A percentile compares a stretch with the other conserved stretches of the same genome.
Conservation (phyloP, 441 rosid species). For the Croton setiger region DNA sequence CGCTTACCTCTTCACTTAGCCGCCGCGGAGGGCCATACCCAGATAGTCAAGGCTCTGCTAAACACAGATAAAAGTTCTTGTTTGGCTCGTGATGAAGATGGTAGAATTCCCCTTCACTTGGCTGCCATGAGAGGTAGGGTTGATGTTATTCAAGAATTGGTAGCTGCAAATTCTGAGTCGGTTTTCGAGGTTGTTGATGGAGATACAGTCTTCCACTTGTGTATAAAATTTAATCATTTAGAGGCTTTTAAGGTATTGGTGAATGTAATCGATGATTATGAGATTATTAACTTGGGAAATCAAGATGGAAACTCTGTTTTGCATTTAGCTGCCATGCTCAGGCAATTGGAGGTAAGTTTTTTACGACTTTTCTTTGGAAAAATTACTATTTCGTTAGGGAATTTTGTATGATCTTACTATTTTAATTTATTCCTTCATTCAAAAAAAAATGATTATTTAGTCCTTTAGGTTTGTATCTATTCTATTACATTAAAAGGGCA, state of each 20-base stretch:
- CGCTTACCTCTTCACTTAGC: slow-evolving; percentile 34
- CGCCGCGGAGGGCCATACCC: slow-evolving; percentile 27
- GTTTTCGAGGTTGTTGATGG: neutral
- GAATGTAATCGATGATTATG: neutral
- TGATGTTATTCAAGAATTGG: slow-evolving; percentile 26
- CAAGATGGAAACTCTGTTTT: slow-evolving; percentile 8
- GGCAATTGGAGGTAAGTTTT: slow-evolving; percentile 14
- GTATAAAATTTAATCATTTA: slow-evolving; percentile 15
- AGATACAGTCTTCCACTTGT: slow-evolving; percentile 20
- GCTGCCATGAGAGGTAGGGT: slow-evolving; percentile 31
- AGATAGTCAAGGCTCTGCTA: slow-evolving; percentile 28
- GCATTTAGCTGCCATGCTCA: slow-evolving; percentile 8
- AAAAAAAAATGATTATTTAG: too few relatives aligned
- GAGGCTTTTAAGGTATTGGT: slow-evolving; percentile 15
- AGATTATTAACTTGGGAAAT: neutral
- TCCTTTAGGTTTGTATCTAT: too few relatives aligned
- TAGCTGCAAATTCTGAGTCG: slow-evolving; percentile 16
- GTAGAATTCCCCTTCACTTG: slow-evolving; percentile 36
- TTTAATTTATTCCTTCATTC: too few relatives aligned
- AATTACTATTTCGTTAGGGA: too few relatives aligned
- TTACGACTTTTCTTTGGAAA: too few relatives aligned
- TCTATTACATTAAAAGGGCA: too few relatives aligned
- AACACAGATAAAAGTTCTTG: slow-evolving; percentile 16
- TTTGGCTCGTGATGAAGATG: slow-evolving; percentile 19
- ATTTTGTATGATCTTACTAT: too few relatives aligned